A percentile compares a stretch with the other conserved stretches of the same genome.
phyloP scores from a whole-genome alignment of 306 rosid species.

The Sicyos edulis region DNA sequence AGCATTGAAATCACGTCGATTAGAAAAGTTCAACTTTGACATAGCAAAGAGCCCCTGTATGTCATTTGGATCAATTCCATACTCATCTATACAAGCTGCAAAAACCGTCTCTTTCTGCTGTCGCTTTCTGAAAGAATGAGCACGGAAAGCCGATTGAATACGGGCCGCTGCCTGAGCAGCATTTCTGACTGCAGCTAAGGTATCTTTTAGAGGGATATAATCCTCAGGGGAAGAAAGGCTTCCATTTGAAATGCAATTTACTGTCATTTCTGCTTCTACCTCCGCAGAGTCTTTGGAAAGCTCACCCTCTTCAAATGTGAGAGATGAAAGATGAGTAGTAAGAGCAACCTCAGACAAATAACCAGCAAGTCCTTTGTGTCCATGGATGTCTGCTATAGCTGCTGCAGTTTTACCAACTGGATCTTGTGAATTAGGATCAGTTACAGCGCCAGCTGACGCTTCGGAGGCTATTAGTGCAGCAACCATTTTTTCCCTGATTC shows the following conservation, averaged over 20 bases:
- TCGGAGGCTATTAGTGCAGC: constrained; percentile 79
- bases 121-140: constrained; percentile 62
- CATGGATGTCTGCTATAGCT: constrained; percentile 56
- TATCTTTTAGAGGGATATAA: constrained; percentile 44
- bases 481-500: constrained; percentile 78
- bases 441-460: constrained; percentile 96
- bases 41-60: constrained; percentile 56
- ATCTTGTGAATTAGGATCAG: constrained; percentile 71
- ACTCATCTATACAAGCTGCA: constrained; percentile 35
- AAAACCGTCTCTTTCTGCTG: constrained; percentile 37
- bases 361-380: constrained; percentile 94
- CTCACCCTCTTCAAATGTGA: constrained; percentile 66
- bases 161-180: constrained; percentile 88
- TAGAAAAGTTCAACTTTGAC: constrained; percentile 55
- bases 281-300: constrained; percentile 55
- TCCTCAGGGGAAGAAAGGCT: constrained; percentile 43
- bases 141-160: constrained; percentile 91
- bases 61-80: constrained; percentile 34
- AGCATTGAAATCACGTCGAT: constrained; percentile 48
- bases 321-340: constrained; percentile 82
- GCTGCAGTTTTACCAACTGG: constrained; percentile 83
- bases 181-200: constrained; percentile 80
- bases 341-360: constrained; percentile 82
- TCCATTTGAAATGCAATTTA: constrained; percentile 43
- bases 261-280: constrained; percentile 61